Percentiles rank a stretch among this genome's conserved stretches.
Conservation (phyloP, 2,329 filamentous ascomycete genomes). For the Shiraia bambusicola region DNA sequence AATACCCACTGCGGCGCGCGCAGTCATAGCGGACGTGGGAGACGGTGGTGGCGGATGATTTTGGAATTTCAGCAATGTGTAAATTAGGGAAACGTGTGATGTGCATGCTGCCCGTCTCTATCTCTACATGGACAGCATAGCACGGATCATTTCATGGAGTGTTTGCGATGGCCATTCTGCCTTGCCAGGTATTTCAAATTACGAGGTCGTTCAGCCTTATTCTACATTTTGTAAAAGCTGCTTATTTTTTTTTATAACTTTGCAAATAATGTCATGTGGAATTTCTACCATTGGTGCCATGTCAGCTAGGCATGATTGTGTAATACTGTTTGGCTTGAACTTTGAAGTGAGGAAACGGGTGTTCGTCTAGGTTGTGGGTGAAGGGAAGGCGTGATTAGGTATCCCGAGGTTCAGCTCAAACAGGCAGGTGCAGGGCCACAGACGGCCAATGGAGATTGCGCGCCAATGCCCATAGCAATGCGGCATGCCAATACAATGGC, state of each 20-base stretch:
- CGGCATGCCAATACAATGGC: conserved; percentile 10
- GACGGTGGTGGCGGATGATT: conserved; percentile 28
- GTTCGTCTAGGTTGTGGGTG: background rate
- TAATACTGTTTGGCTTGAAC: background rate
- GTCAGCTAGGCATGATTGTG: no score
- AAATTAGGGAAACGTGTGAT: conserved; percentile 38
- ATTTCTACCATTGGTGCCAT: background rate
- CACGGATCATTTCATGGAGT: conserved; percentile 15
- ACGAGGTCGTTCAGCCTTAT: conserved; percentile 29
- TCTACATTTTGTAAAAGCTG: conserved; percentile 2
- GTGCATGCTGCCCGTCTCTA: no score
- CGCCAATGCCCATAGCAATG: conserved; percentile 16
- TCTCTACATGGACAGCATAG: no score
- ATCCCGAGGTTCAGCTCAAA: conserved; percentile 6
- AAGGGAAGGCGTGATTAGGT: background rate
- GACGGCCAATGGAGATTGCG: conserved; percentile 29
- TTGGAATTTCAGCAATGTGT: conserved; percentile 46
- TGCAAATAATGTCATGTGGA: background rate
- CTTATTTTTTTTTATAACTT: background rate
- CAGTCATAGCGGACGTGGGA: conserved; percentile 24
- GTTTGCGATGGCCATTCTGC: conserved; percentile 30
- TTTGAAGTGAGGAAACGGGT: background rate
- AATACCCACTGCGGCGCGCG: conserved; percentile 41
- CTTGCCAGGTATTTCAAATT: conserved; percentile 32
- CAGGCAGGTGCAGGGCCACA: conserved; percentile 11